Percentiles rank a stretch among this genome's conserved stretches.
phyloP scores from a whole-genome alignment of 108 stramenopile genomes.

The Seminavis robusta region DNA sequence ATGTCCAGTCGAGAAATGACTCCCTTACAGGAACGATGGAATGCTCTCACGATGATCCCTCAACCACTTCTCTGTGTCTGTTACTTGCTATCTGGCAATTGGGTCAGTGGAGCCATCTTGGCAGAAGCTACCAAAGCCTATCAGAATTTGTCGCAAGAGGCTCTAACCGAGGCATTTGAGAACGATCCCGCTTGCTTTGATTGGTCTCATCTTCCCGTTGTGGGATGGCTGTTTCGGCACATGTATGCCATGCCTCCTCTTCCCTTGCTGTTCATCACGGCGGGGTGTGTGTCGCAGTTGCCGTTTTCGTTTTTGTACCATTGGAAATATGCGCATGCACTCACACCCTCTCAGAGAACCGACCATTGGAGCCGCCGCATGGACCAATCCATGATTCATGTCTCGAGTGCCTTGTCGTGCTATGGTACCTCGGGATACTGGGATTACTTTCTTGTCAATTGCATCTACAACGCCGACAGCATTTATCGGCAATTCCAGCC shows the following conservation, averaged over 20 bases:
- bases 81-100: conserved; percentile 54
- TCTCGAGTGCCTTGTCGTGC: conserved; percentile 47
- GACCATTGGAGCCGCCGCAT: conserved; percentile 80
- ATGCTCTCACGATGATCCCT: conserved; percentile 71
- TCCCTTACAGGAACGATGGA: conserved; percentile 64
- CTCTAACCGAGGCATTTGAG: not conserved
- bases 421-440: conserved; percentile 60
- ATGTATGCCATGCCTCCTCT: conserved; percentile 65
- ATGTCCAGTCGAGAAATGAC: conserved; percentile 68
- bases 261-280: conserved; percentile 31
- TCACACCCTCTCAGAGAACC: conserved; percentile 45
- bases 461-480: conserved; percentile 56
- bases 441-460: conserved; percentile 56
- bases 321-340: conserved; percentile 45
- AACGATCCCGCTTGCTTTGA: not conserved
- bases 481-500: conserved; percentile 52
- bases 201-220: conserved; percentile 7
- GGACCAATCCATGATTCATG: conserved; percentile 79
- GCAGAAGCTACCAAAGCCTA: not conserved
- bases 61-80: conserved; percentile 44
- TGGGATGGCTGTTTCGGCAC: not conserved
- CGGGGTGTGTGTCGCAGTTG: conserved; percentile 53
- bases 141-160: not conserved
- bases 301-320: conserved; percentile 73
- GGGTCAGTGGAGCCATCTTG: conserved; percentile 17